Conservation (phyloP, 192 early-diverging fungal genomes). For the Linnemannia elongata region DNA sequence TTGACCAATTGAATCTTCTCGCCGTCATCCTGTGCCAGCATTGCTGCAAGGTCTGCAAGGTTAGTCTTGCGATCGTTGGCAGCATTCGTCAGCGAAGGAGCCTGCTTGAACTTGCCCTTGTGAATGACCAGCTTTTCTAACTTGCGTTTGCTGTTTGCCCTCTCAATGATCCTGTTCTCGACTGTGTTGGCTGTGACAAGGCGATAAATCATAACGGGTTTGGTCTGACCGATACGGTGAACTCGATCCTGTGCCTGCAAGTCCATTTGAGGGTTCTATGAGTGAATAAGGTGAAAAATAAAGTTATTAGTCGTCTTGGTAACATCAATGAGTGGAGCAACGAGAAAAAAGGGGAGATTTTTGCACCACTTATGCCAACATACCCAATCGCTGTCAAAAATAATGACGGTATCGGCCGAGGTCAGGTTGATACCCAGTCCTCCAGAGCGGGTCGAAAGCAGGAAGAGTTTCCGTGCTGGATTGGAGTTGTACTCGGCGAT, state of each 20-base stretch:
- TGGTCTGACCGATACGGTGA: conserved; percentile 96
- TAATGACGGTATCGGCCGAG: conserved; percentile 95
- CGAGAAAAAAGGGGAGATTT: conserved; percentile 5
- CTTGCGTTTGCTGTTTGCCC: conserved; percentile 87
- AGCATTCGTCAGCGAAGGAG: conserved; percentile 20
- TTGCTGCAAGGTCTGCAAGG: conserved; percentile 78
- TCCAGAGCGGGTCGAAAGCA: conserved; percentile 95
- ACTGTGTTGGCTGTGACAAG: conserved; percentile 88
- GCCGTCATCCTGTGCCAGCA: conserved; percentile 78
- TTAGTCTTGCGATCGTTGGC: conserved; percentile 60
- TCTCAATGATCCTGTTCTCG: conserved; percentile 85
- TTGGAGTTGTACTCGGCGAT: conserved; percentile 84
- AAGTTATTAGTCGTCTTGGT: neutral
- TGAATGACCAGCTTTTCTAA: conserved; percentile 97
- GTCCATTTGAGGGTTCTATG: conserved; percentile 97
- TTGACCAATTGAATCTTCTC: conserved; percentile 72
- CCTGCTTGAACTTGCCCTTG: conserved; percentile 83
- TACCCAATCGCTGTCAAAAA: conserved; percentile 97
- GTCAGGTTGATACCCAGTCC: conserved; percentile 98
- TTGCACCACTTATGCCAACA: neutral
- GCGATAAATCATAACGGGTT: conserved; percentile 92
- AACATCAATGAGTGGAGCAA: neutral
- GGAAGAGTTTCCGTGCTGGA: conserved; percentile 79
- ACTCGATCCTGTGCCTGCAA: conserved; percentile 97
- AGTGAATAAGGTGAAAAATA: neutral